Conservation (phyloP, 805 yeast genomes). For the Candida ovalis region DNA sequence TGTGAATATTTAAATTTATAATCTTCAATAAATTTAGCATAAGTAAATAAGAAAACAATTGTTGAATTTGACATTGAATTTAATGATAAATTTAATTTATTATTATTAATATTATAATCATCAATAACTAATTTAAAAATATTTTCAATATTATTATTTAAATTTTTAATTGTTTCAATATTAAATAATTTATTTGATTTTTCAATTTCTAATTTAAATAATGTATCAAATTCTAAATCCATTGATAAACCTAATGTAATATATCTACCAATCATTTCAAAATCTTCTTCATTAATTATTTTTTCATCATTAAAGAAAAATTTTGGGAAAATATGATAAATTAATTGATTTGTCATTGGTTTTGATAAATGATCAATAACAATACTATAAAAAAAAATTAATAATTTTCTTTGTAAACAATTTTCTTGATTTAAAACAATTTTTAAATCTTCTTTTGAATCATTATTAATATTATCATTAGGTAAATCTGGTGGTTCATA, state of each 20-base stretch:
- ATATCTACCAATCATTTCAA: slow-evolving; percentile 25
- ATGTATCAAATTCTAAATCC: slow-evolving; percentile 56
- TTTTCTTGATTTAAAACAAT: slow-evolving; percentile 50
- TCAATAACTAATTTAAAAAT: slow-evolving; percentile 38
- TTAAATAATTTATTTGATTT: slow-evolving; percentile 42
- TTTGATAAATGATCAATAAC: slow-evolving; percentile 32
- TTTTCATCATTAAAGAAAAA: slow-evolving; percentile 3
- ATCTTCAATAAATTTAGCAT: slow-evolving; percentile 19
- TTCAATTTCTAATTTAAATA: slow-evolving; percentile 34
- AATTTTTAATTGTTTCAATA: slow-evolving; percentile 16
- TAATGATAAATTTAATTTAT: slow-evolving; percentile 9
- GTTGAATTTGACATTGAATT: slow-evolving; percentile 32
- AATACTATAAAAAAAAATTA: slow-evolving; percentile 60
- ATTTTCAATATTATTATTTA: slow-evolving; percentile 32
- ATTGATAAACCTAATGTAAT: slow-evolving; percentile 51
- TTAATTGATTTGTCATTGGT: slow-evolving; percentile 3
- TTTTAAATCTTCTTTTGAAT: slow-evolving; percentile 34
- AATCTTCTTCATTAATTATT: slow-evolving; percentile 4
- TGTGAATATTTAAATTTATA: slow-evolving; percentile 6
- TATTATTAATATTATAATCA: slow-evolving; percentile 36
- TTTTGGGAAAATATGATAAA: slow-evolving; percentile 9
- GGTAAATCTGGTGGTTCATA: slow-evolving; percentile 48
- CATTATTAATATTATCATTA: slow-evolving; percentile 32
- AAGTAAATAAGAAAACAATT: slow-evolving; percentile 26
- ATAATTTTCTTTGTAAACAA: slow-evolving; percentile 58